Percentiles rank a stretch among this genome's conserved stretches.
These are phyloP conservation scores for Nicotiana obtusifolia DNA, from an alignment of 257 asterid species.

Conservation along the genomic window DNA sequence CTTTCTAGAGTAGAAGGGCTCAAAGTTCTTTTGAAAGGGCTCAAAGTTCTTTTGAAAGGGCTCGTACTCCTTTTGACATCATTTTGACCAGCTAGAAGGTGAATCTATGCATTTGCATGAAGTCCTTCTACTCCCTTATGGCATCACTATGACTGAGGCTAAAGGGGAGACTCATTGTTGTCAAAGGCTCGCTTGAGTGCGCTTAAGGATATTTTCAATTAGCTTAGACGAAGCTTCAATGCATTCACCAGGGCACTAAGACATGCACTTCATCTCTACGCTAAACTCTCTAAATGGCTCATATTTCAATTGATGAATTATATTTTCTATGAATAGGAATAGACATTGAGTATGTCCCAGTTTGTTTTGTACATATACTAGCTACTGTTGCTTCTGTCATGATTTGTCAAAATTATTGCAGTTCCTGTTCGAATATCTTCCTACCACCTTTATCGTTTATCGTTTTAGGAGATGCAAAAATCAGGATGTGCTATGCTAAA, in stretches of 20 bases:
- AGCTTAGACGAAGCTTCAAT: not conserved
- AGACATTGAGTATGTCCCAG: not conserved
- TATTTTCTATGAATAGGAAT: not conserved
- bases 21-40: not conserved
- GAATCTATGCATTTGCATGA: not conserved
- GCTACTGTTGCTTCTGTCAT: not conserved
- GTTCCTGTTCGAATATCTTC: not conserved
- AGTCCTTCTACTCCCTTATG: not conserved
- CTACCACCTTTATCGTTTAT: not conserved
- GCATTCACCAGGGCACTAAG: not conserved
- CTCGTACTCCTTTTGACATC: not conserved
- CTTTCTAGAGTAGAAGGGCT: not conserved
- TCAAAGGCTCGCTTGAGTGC: not conserved
- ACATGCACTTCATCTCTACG: not conserved
- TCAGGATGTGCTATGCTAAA: constrained; percentile 53
- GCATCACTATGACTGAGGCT: not conserved
- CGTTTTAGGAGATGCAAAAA: constrained; percentile 61
- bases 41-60: not conserved
- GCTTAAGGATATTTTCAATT: not conserved
- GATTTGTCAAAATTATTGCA: not conserved
- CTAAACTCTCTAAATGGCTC: not conserved
- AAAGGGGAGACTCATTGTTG: not conserved
- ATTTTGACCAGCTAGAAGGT: not conserved
- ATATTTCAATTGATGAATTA: not conserved
- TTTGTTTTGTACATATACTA: not conserved